These are phyloP conservation scores for Nidularia pulvinata DNA, from an alignment of 768 basidiomycete genomes.

Conservation along the genomic window DNA sequence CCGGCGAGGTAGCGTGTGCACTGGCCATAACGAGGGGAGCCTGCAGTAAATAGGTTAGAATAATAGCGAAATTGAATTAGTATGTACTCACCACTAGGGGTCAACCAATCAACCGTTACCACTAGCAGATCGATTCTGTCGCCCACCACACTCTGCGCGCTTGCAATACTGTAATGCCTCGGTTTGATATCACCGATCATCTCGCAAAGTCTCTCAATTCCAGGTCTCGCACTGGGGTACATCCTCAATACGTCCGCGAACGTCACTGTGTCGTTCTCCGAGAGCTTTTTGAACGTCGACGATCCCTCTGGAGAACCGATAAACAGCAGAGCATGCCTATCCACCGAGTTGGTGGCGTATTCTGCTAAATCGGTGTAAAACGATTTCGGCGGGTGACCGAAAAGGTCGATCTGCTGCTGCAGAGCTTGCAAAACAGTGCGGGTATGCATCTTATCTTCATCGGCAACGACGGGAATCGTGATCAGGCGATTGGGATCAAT, in stretches of 20 bases:
- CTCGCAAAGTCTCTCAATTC: constrained; percentile 85
- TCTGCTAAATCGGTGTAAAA: constrained; percentile 90
- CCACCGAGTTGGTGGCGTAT: constrained; percentile 67
- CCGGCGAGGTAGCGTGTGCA: constrained; percentile 94
- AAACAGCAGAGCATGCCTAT: constrained; percentile 83
- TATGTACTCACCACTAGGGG: constrained; percentile 68
- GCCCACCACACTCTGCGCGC: constrained; percentile 93
- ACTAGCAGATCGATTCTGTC: constrained; percentile 93
- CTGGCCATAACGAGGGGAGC: constrained; percentile 82
- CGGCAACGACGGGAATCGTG: constrained; percentile 72
- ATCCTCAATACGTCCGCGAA: constrained; percentile 85
- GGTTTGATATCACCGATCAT: constrained; percentile 95
- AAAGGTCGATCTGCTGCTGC: constrained; percentile 96
- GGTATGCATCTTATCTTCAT: constrained; percentile 77
- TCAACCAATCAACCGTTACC: constrained; percentile 95
- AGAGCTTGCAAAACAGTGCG: constrained; percentile 95
- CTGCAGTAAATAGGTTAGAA: constrained; percentile 33
- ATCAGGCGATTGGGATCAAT: constrained; percentile 79
- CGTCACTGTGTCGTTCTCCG: constrained; percentile 92
- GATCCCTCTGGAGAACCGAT: constrained; percentile 92
- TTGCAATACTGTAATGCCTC: constrained; percentile 97
- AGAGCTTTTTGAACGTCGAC: constrained; percentile 92
- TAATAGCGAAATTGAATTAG: not conserved
- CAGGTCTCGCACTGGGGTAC: constrained; percentile 79
- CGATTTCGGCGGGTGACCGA: constrained; percentile 93